Percentiles rank a stretch among this genome's conserved stretches.
Conservation (phyloP, 164 flowering plant species). For the Magnolia kwangsiensis region DNA sequence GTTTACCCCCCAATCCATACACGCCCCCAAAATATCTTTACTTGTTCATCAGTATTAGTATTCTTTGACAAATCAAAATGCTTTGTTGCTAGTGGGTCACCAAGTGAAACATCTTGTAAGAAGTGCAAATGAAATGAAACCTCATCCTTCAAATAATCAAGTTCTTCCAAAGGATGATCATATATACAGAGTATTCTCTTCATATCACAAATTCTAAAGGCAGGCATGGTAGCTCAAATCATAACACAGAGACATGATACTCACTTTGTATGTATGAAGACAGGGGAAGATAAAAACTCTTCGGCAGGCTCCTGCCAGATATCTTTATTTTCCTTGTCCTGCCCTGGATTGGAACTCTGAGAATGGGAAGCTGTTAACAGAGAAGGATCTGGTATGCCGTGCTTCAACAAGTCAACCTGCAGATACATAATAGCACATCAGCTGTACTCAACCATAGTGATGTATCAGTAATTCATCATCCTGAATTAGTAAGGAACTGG, state of each 20-base stretch:
- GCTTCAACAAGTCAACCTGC: conserved; percentile 93
- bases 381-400: conserved; percentile 87
- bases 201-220: not conserved
- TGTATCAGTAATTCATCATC: not conserved
- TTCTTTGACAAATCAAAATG: not conserved
- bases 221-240: not conserved
- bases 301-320: conserved; percentile 35
- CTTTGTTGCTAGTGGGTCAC: not conserved
- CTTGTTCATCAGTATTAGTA: not conserved
- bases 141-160: not conserved
- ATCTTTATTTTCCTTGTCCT: conserved; percentile 58
- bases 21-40: not conserved
- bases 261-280: conserved; percentile 78
- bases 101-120: not conserved
- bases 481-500: not conserved
- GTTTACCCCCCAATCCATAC: too few relatives aligned
- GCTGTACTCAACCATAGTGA: not conserved
- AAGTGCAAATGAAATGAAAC: not conserved
- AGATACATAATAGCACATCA: conserved; percentile 4
- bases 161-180: not conserved
- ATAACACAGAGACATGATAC: conserved; percentile 17
- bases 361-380: conserved; percentile 34
- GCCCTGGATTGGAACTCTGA: conserved; percentile 43
- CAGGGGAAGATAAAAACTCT: conserved; percentile 74
- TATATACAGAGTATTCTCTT: not conserved